Conservation (phyloP, 83 land plant species). For the Picea engelmannii region DNA sequence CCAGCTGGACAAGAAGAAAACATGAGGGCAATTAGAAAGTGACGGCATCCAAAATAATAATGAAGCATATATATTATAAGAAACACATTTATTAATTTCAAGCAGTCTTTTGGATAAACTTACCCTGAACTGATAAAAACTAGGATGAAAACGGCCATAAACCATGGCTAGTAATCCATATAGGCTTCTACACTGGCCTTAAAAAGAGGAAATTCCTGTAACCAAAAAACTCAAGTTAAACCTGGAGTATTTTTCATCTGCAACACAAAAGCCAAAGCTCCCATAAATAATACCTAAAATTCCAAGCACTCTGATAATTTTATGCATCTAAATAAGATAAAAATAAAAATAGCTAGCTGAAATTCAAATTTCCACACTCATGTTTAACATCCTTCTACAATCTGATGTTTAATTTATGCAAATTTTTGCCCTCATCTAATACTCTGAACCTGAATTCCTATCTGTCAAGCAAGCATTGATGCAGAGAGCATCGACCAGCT, state of each 20-base stretch:
- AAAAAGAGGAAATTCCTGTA: constrained; percentile 13
- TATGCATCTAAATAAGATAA: too few relatives aligned
- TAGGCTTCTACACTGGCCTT: constrained; percentile 17
- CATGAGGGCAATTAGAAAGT: neutral
- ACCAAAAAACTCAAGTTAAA: neutral
- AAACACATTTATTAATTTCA: neutral
- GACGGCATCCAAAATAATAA: neutral
- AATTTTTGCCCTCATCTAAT: too few relatives aligned
- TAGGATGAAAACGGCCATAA: constrained; percentile 7
- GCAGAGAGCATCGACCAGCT: too few relatives aligned
- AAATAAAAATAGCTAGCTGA: too few relatives aligned
- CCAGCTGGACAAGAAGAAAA: neutral
- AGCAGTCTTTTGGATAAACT: neutral
- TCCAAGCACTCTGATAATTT: too few relatives aligned
- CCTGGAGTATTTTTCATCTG: neutral
- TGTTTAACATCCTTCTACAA: too few relatives aligned
- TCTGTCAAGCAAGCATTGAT: too few relatives aligned
- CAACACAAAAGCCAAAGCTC: too few relatives aligned
- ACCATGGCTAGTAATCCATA: constrained; percentile 16
- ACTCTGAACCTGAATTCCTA: too few relatives aligned
- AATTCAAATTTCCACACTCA: too few relatives aligned
- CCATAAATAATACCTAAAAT: too few relatives aligned
- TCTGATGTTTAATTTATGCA: too few relatives aligned
- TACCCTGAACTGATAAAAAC: constrained; percentile 10
- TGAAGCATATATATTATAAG: neutral